Evolutionary conservation across 768 basidiomycete species (phyloP).

Genomic region (Plicaturopsis crispa): DNA sequence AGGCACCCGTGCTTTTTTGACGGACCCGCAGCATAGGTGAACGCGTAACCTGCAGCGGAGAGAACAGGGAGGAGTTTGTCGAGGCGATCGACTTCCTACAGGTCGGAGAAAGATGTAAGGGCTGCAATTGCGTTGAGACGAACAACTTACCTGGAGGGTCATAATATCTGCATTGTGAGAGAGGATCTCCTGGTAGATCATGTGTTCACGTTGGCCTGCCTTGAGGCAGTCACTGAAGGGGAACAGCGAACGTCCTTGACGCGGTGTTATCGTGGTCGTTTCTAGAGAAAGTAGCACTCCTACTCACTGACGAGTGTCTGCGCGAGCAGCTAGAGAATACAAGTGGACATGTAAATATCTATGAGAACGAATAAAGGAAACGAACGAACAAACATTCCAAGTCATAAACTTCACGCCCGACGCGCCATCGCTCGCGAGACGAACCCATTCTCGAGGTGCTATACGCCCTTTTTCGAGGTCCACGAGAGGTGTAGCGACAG

Average conservation of each 20-base stretch:
- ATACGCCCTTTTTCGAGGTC: slow-evolving; percentile 12
- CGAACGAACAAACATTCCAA: slow-evolving; percentile 66
- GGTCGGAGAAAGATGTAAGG: slow-evolving; percentile 3
- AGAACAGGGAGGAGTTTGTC: slow-evolving; percentile 66
- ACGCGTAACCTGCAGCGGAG: slow-evolving; percentile 53
- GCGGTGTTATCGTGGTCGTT: slow-evolving; percentile 2
- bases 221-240: slow-evolving; percentile 83
- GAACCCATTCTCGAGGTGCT: slow-evolving; percentile 29
- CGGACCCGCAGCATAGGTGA: slow-evolving; percentile 62
- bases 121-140: not conserved
- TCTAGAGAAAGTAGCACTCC: not conserved
- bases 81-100: slow-evolving; percentile 82
- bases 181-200: slow-evolving; percentile 72
- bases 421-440: slow-evolving; percentile 10
- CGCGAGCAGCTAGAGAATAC: slow-evolving; percentile 52
- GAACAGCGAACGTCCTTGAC: slow-evolving; percentile 69
- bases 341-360: slow-evolving; percentile 1
- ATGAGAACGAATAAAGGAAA: slow-evolving; percentile 5
- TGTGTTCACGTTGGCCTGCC: slow-evolving; percentile 60
- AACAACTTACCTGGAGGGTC: slow-evolving; percentile 68
- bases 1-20: slow-evolving; percentile 83
- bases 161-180: slow-evolving; percentile 71
- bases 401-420: slow-evolving; percentile 50
- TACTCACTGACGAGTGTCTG: slow-evolving; percentile 74
- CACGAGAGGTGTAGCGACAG: slow-evolving; percentile 2